These are phyloP conservation scores for Metschnikowia kunwiensis DNA, from an alignment of 805 yeast species.

Conservation along the genomic window DNA sequence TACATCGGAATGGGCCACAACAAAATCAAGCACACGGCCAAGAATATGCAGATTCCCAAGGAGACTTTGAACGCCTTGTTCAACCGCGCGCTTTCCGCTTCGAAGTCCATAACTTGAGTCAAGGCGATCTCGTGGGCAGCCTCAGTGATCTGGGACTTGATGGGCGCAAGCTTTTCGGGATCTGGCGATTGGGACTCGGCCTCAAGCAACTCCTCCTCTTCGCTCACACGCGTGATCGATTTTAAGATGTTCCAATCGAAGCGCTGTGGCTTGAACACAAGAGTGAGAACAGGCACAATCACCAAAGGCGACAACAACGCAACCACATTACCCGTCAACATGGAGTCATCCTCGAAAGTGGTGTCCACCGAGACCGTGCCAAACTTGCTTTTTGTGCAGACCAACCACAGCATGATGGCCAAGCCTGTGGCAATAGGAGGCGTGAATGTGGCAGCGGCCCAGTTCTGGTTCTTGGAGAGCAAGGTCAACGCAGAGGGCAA, in stretches of 20 bases:
- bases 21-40: constrained; percentile 63
- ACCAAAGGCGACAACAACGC: constrained; percentile 72
- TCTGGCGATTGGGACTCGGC: constrained; percentile 28
- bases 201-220: constrained; percentile 57
- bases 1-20: constrained; percentile 96
- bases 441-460: constrained; percentile 64
- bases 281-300: constrained; percentile 63
- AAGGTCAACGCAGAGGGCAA: constrained; percentile 68
- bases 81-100: constrained; percentile 53
- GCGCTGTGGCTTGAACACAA: constrained; percentile 62
- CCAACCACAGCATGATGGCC: constrained; percentile 63
- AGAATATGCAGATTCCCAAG: constrained; percentile 52
- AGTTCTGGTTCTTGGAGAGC: constrained; percentile 63
- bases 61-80: constrained; percentile 60
- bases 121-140: constrained; percentile 40
- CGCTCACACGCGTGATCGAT: constrained; percentile 63
- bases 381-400: constrained; percentile 32
- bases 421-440: constrained; percentile 76
- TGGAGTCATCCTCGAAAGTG: constrained; percentile 83
- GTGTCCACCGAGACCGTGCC: constrained; percentile 34
- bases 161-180: constrained; percentile 30
- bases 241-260: constrained; percentile 70
- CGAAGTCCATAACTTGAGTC: constrained; percentile 21
- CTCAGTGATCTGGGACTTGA: constrained; percentile 37
- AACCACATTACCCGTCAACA: constrained; percentile 86